A percentile compares a stretch with the other conserved stretches of the same genome.
Conservation (phyloP, 495 filamentous ascomycete genomes). For the Hypomontagnella submonticulosa region DNA sequence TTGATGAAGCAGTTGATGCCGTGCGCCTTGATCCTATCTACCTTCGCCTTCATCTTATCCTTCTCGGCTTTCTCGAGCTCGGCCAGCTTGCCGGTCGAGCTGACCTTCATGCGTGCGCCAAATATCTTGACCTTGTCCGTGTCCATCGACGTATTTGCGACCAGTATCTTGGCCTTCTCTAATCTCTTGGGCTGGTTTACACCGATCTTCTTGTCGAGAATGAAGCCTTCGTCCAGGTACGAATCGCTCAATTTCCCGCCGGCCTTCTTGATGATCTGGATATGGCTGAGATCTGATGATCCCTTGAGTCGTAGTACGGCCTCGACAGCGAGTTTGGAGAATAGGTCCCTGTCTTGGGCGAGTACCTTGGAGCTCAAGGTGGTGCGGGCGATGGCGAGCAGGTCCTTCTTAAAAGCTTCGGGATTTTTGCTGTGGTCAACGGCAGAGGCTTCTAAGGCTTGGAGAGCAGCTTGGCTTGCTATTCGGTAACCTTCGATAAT, state of each 20-base stretch:
- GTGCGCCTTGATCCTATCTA: slow-evolving; percentile 97
- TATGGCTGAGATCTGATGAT: slow-evolving; percentile 94
- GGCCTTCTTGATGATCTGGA: slow-evolving; percentile 99
- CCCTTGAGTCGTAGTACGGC: slow-evolving; percentile 91
- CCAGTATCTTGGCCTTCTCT: slow-evolving; percentile 97
- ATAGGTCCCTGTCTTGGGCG: slow-evolving; percentile 91
- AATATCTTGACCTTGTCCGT: slow-evolving; percentile 99
- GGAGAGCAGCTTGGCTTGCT: slow-evolving; percentile 87
- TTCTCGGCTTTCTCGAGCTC: slow-evolving; percentile 97
- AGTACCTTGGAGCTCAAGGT: slow-evolving; percentile 98
- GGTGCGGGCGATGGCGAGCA: slow-evolving; percentile 91
- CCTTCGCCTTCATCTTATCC: slow-evolving; percentile 99
- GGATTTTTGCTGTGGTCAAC: slow-evolving; percentile 88
- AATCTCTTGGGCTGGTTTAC: slow-evolving; percentile 98
- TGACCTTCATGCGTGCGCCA: slow-evolving; percentile 93
- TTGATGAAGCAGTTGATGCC: slow-evolving; percentile 99
- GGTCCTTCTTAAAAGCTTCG: slow-evolving; percentile 86
- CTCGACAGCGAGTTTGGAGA: slow-evolving; percentile 90
- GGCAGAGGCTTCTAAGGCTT: slow-evolving; percentile 82
- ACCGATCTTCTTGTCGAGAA: slow-evolving; percentile 97
- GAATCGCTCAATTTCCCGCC: slow-evolving; percentile 97
- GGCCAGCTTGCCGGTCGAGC: slow-evolving; percentile 92
- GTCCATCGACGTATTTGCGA: slow-evolving; percentile 99
- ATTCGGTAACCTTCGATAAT: slow-evolving; percentile 99
- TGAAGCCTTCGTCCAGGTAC: slow-evolving; percentile 97